These are phyloP conservation scores for Kokia cookei DNA, from an alignment of 441 rosid genomes.

Conservation along the genomic window DNA sequence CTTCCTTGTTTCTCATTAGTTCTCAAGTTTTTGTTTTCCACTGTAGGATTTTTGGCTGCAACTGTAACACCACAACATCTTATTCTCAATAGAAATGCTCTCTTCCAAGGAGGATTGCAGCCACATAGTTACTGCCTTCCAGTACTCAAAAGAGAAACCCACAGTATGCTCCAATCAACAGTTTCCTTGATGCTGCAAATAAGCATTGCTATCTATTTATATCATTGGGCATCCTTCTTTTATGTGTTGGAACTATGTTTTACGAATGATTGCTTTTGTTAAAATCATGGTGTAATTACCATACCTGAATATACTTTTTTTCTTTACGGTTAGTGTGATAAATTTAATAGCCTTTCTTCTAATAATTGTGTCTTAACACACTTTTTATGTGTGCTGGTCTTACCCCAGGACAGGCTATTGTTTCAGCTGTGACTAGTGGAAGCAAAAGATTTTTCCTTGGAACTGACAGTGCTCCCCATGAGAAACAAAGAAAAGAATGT, in stretches of 20 bases:
- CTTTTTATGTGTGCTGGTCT: not conserved
- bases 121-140: slow-evolving; percentile 95
- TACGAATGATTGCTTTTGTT: not conserved
- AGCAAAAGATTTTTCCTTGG: slow-evolving; percentile 84
- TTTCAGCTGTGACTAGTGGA: slow-evolving; percentile 89
- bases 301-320: not conserved
- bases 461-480: slow-evolving; percentile 98
- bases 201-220: not conserved
- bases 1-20: slow-evolving; percentile 1
- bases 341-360: not conserved
- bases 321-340: not conserved
- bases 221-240: too few relatives aligned
- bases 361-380: not conserved
- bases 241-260: not conserved
- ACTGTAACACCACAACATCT: slow-evolving; percentile 96
- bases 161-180: slow-evolving; percentile 36
- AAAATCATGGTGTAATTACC: not conserved
- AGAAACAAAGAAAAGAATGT: slow-evolving; percentile 63
- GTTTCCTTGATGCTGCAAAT: not conserved
- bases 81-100: slow-evolving; percentile 70
- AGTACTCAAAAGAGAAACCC: slow-evolving; percentile 85
- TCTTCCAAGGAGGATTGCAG: slow-evolving; percentile 89
- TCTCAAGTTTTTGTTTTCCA: not conserved
- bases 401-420: slow-evolving; percentile 73
- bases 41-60: slow-evolving; percentile 69